phyloP scores from a whole-genome alignment of 441 rosid genomes.

The Raphanus hybrid region DNA sequence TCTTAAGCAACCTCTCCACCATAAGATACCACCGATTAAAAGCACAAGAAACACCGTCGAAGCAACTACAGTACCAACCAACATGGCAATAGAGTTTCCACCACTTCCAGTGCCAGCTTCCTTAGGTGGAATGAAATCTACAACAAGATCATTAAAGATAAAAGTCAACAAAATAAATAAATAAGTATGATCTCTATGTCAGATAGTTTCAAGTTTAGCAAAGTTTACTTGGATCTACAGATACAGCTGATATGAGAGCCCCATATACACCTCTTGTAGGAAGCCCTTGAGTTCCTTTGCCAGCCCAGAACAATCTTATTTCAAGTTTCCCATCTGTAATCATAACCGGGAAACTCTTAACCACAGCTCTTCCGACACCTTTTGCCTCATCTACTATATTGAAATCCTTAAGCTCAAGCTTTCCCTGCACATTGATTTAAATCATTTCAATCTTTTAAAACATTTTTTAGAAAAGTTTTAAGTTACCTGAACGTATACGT shows the following conservation, averaged over 20 bases:
- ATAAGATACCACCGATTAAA: constrained; percentile 45
- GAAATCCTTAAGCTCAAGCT: constrained; percentile 46
- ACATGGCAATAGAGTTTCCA: constrained; percentile 39
- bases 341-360: constrained; percentile 37
- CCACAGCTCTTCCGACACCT: constrained; percentile 44
- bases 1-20: constrained; percentile 53
- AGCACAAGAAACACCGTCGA: constrained; percentile 42
- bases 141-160: constrained; percentile 25
- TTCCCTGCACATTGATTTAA: constrained; percentile 42
- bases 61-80: constrained; percentile 50
- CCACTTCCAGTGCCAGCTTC: constrained; percentile 31
- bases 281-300: constrained; percentile 57
- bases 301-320: constrained; percentile 64
- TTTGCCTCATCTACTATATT: constrained; percentile 56
- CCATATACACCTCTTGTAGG: constrained; percentile 63
- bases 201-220: constrained; percentile 7
- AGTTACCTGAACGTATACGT: constrained; percentile 65
- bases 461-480: not conserved
- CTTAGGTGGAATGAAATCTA: constrained; percentile 49
- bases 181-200: not conserved
- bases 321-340: constrained; percentile 50
- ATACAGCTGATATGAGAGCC: constrained; percentile 63
- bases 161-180: not conserved
- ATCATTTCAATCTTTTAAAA: constrained; percentile 1
- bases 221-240: constrained; percentile 49